Evolutionary conservation across 805 yeast species (phyloP).

Genomic region (Lipomyces starkeyi): DNA sequence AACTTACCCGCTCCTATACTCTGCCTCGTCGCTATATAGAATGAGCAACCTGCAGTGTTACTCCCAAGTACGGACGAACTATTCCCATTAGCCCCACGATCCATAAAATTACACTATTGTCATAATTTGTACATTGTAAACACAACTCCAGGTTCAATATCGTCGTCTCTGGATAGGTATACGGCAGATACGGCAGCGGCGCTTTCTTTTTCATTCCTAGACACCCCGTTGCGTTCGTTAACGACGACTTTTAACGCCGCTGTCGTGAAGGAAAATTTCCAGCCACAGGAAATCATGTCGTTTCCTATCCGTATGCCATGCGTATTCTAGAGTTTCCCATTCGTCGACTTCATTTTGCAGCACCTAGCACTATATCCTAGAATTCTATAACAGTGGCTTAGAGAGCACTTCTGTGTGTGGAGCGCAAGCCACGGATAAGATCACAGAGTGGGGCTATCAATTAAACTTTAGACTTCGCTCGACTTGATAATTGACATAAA

Average conservation of each 20-base stretch:
- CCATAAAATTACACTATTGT: neutral
- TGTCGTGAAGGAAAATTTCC: slow-evolving; percentile 12
- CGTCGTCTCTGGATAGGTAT: slow-evolving; percentile 15
- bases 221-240: neutral
- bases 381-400: too few relatives aligned
- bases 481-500: too few relatives aligned
- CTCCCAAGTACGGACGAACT: slow-evolving; percentile 25
- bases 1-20: slow-evolving; percentile 6
- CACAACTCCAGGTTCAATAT: slow-evolving; percentile 19
- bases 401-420: too few relatives aligned
- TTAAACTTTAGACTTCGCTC: too few relatives aligned
- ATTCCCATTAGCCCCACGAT: neutral
- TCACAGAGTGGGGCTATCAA: too few relatives aligned
- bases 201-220: slow-evolving; percentile 2
- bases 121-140: slow-evolving; percentile 21
- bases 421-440: too few relatives aligned
- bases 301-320: neutral
- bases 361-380: too few relatives aligned
- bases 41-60: slow-evolving; percentile 10
- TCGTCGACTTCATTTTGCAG: neutral
- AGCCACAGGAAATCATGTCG: neutral
- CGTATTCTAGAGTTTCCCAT: neutral
- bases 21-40: slow-evolving; percentile 15
- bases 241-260: slow-evolving; percentile 17
- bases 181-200: slow-evolving; percentile 21